Base-by-base conservation (phyloP, 192 early-diverging fungal genomes). In the Dissophora ornata region DNA sequence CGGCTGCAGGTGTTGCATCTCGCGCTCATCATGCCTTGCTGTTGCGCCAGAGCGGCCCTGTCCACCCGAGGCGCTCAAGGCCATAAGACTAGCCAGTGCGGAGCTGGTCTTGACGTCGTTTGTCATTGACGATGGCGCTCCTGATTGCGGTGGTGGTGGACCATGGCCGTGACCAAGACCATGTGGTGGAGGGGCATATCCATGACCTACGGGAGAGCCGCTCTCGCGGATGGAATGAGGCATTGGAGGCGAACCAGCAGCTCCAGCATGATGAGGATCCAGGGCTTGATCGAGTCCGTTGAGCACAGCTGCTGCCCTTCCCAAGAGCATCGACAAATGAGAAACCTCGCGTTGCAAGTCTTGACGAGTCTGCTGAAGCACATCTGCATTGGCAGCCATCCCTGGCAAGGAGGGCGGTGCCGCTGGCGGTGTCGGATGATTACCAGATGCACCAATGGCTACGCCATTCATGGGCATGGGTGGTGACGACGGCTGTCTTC, bases 321-420 rank as follows among this genome's bases (percentile, higher is more conserved):
- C 83, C 6, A 88, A 53, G 12, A 88, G 51, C 69, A 78, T 81
- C 13, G 80, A 83, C 9, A 88, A 46, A 69, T 85, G 79, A 4
- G 81, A 66, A 12, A 88, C 85, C 62, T 88, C 84, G 13, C 83
- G 67, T 46, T 85, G 84, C 29, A 88, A 41, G 42, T 88, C 85
- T 53, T 86, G 79, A 18, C 85, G 71, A 49, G 86, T 85, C 51
- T 85, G 82, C 58, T 84, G 75, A 13, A 88, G 69, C 16, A 84
- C 75, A 55, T 86, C 73, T 29, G 82, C 67, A 34, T 67, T 83
- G 2, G 62, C 48, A 13, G 57, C 8, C 4, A 36, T 49, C 0
- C 65, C 65, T 22, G 57, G 34, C 18, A 51, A 22, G 25, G 62
- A 36, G 9, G 61, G 19, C 13, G 63, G 18, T 24, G 64, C 44